Evolutionary conservation across 2,329 filamentous ascomycete genomes (phyloP).

Genomic region (Ophiostoma perfectum): DNA sequence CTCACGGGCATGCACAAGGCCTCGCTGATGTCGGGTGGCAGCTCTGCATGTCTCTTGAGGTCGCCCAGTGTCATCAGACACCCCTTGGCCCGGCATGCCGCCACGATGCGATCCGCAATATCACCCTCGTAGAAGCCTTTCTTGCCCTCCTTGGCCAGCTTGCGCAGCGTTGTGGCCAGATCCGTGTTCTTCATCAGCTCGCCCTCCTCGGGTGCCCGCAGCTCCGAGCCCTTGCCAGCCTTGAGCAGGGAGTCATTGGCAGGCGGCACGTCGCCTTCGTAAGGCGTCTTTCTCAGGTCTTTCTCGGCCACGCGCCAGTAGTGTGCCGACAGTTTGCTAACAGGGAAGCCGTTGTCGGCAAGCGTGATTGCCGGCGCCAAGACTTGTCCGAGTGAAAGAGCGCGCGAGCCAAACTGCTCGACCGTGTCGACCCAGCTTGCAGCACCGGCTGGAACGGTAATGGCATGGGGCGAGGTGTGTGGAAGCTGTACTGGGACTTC

Average conservation of each 20-base stretch:
- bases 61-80: slow-evolving; percentile 75
- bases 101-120: slow-evolving; percentile 72
- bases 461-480: slow-evolving; percentile 65
- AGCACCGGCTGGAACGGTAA: slow-evolving; percentile 61
- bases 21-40: slow-evolving; percentile 33
- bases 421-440: slow-evolving; percentile 83
- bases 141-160: slow-evolving; percentile 72
- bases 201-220: slow-evolving; percentile 66
- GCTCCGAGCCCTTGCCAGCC: slow-evolving; percentile 61
- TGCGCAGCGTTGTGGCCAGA: slow-evolving; percentile 71
- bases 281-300: slow-evolving; percentile 22
- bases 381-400: slow-evolving; percentile 66
- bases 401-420: slow-evolving; percentile 80
- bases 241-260: slow-evolving; percentile 73
- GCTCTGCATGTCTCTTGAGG: slow-evolving; percentile 62
- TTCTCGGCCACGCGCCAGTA: slow-evolving; percentile 30
- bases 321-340: slow-evolving; percentile 60
- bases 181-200: slow-evolving; percentile 81
- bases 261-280: neutral
- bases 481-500: slow-evolving; percentile 51
- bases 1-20: slow-evolving; percentile 71
- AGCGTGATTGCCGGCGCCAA: slow-evolving; percentile 75
- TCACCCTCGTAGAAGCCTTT: slow-evolving; percentile 81
- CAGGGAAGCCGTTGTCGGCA: slow-evolving; percentile 79
- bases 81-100: slow-evolving; percentile 66